phyloP scores from a whole-genome alignment of 2,329 filamentous ascomycete species.

The Coniochaeta hoffmannii region DNA sequence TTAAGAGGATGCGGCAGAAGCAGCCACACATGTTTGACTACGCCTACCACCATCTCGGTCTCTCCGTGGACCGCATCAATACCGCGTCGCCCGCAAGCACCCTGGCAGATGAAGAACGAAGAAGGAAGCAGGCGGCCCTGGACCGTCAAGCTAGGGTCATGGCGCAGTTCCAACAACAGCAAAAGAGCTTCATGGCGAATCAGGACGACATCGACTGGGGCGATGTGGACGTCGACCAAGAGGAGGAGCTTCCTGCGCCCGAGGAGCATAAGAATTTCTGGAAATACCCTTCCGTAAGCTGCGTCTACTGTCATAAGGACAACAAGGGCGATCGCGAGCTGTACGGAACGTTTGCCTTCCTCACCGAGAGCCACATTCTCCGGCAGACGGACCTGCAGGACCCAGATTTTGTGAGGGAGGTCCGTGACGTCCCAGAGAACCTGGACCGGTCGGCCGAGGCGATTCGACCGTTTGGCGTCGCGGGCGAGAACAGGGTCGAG shows the following conservation, averaged over 20 bases:
- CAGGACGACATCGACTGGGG: slow-evolving; percentile 87
- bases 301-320: slow-evolving; percentile 94
- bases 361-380: slow-evolving; percentile 79
- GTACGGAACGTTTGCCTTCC: slow-evolving; percentile 87
- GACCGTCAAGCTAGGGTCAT: slow-evolving; percentile 90
- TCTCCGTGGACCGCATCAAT: slow-evolving; percentile 71
- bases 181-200: slow-evolving; percentile 87
- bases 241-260: slow-evolving; percentile 47
- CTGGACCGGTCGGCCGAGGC: slow-evolving; percentile 79
- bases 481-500: slow-evolving; percentile 73
- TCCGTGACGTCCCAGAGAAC: slow-evolving; percentile 66
- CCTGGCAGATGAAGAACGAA: slow-evolving; percentile 62
- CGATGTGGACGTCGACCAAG: slow-evolving; percentile 70
- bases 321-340: slow-evolving; percentile 83
- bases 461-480: slow-evolving; percentile 83
- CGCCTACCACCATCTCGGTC: slow-evolving; percentile 55
- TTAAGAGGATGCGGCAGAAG: slow-evolving; percentile 80
- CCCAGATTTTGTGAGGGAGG: slow-evolving; percentile 77
- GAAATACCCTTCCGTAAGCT: slow-evolving; percentile 89
- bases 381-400: slow-evolving; percentile 81
- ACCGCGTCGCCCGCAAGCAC: slow-evolving; percentile 72
- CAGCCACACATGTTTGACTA: slow-evolving; percentile 64
- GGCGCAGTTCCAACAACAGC: slow-evolving; percentile 97
- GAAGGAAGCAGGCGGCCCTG: slow-evolving; percentile 83
- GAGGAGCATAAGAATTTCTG: slow-evolving; percentile 68